Conservation (phyloP, 2,329 filamentous ascomycete species). For the Ustulina deusta region DNA sequence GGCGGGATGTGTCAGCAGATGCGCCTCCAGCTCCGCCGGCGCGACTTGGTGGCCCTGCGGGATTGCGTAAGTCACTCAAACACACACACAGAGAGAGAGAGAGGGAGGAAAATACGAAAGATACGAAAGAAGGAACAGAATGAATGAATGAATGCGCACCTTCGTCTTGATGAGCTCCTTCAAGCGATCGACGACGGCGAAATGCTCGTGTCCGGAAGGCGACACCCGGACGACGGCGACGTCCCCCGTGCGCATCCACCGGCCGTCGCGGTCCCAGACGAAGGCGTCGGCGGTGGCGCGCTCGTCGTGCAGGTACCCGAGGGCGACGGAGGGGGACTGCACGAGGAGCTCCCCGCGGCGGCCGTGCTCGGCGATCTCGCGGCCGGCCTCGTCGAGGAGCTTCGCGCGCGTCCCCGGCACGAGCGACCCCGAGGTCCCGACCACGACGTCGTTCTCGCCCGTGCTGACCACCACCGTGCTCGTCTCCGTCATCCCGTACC, state of each 20-base stretch:
- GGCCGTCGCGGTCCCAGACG: constrained; percentile 70
- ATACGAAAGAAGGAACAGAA: not conserved
- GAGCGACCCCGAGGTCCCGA: constrained; percentile 79
- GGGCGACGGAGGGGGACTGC: constrained; percentile 78
- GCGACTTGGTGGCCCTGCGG: constrained; percentile 80
- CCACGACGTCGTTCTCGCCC: constrained; percentile 71
- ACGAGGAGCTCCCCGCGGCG: constrained; percentile 84
- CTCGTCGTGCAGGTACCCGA: constrained; percentile 90
- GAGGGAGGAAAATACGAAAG: not conserved
- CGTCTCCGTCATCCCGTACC: constrained; percentile 84
- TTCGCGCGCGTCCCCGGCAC: constrained; percentile 74
- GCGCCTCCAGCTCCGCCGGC: constrained; percentile 84
- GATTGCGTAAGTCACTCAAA: not conserved
- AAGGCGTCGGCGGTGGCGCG: constrained; percentile 87
- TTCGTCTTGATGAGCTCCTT: constrained; percentile 67
- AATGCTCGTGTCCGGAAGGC: constrained; percentile 77
- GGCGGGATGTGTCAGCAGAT: constrained; percentile 77
- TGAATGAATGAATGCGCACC: constrained; percentile 46
- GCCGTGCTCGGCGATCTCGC: constrained; percentile 73
- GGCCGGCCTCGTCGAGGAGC: constrained; percentile 74
- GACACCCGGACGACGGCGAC: constrained; percentile 77
- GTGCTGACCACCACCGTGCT: constrained; percentile 75
- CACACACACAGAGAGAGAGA: not conserved
- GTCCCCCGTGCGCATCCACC: constrained; percentile 88
- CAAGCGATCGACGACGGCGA: constrained; percentile 84